Base-by-base conservation (phyloP, 192 early-diverging fungal species). In the Mortierella antarctica region DNA sequence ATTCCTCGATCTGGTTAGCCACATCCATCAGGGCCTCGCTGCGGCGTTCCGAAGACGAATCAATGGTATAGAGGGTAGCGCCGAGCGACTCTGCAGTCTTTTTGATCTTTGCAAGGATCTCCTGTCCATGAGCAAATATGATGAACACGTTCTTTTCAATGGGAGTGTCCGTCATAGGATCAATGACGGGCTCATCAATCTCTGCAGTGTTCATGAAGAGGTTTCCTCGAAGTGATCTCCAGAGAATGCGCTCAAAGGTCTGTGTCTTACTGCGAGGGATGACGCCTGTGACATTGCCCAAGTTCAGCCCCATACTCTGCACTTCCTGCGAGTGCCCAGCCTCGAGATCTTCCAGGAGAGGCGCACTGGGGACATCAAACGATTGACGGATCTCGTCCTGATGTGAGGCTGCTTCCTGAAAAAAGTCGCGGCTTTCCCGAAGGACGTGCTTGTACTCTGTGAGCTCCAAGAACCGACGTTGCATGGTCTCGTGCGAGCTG, bases 61-160 rank as follows among this genome's bases (percentile, higher is more conserved):
- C 94, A 23, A 98, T 92, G 6, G 91, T 83, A 82, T 99, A 98
- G 18, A 98, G 83, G 31, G 96, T 98, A 10, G 96, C 97, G 21
- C 98, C 98, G 80, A 98, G 84, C 60, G 92, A 93, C 72, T 99
- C 97, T 67, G 95, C 91, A 40, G 98, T 96, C 86, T 96, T 98
- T 65, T 85, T 87, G 57, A 97, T 96, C 63, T 98, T 96, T 69
- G 88, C 88, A 39, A 97, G 82, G 70, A 98, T 87, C 75, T 96
- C 93, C 59, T 86, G 84, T 54, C 98, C 98, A 76, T 99, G 98
- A 9, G 96, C 96, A 91, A 99, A 99, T 60, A 99, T 94, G 58
- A 96, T 92, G 75, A 99, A 98, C 6, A 98, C 98, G 78, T 93
- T 96, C 88, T 99, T 99, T 66, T 96, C 90, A 9, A 97, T 91